Percentiles rank a stretch among this genome's conserved stretches.
Conservation (phyloP, 2,329 filamentous ascomycete species). For the Raffaelea albimanens region DNA sequence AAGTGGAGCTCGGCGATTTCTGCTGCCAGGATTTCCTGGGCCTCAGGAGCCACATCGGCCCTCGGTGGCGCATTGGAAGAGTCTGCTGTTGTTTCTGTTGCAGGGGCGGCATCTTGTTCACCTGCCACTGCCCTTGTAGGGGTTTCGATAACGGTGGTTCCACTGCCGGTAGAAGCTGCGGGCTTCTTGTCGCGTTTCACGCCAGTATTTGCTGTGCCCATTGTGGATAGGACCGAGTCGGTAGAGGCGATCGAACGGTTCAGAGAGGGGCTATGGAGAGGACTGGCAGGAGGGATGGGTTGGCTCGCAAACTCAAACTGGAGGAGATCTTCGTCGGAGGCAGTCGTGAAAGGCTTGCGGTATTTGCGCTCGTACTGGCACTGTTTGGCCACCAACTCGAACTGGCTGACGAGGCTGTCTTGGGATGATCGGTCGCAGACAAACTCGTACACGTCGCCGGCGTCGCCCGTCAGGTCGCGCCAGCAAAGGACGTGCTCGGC, state of each 20-base stretch:
- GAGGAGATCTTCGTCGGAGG: constrained; percentile 69
- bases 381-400: constrained; percentile 75
- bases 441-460: constrained; percentile 94
- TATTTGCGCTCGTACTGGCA: constrained; percentile 98
- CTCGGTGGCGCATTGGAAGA: constrained; percentile 27
- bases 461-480: constrained; percentile 89
- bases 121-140: constrained; percentile 14
- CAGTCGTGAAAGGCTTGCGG: constrained; percentile 66
- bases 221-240: constrained; percentile 44
- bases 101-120: neutral
- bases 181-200: constrained; percentile 26
- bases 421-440: constrained; percentile 58
- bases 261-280: constrained; percentile 48
- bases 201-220: constrained; percentile 34
- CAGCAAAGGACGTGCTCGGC: constrained; percentile 85
- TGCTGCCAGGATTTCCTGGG: constrained; percentile 62
- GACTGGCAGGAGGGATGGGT: constrained; percentile 55
- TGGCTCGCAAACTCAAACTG: constrained; percentile 72
- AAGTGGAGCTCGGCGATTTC: constrained; percentile 82
- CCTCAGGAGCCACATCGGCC: constrained; percentile 57
- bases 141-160: constrained; percentile 17
- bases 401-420: constrained; percentile 65
- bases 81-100: neutral
- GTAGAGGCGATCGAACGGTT: constrained; percentile 46
- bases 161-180: constrained; percentile 12